Base-by-base conservation (phyloP, 2,329 filamentous ascomycete species). In the Phialophora verrucosa region DNA sequence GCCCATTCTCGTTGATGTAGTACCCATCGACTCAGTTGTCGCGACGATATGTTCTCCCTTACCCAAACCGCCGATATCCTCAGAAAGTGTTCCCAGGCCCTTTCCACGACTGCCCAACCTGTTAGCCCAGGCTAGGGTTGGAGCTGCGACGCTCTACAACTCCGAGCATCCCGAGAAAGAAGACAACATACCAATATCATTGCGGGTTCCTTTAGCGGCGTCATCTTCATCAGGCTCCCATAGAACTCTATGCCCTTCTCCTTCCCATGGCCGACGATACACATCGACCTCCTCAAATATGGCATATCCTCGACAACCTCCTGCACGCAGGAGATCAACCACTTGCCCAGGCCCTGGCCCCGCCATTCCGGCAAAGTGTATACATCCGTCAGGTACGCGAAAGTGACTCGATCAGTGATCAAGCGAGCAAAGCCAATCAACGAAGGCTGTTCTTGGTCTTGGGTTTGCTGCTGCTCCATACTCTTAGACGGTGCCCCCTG, bases 321-420 rank as follows among this genome's bases (percentile, higher is more conserved):
- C 69, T 86, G 83, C 65, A 90, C 77, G 70, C 85, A 87, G 4
- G 80, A 76, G 75, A 91, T 84, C 74, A 91, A 77, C 87, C 88
- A 91, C 51, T 80, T 83, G 2, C 87, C 90, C 1, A 92, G 79
- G 0, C 90, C 89, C 10, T 82, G 79, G 4, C 85, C 83, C 73
- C 89, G 88, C 72, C 87, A 85, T 47, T 83, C 81, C 0, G 84
- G 80, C 2, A 86, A 75, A 25, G 91, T 80, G 75, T 89, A 91
- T 23, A 91, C 86, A 73, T 91, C 90, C 29, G 89, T 89, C 47
- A 90, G 77, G 72, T 90, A 92, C 38, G 85, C 88, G 71, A 91
- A 87, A 0, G 89, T 90, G 55, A 87, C 83, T 72, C 85, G 84
- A 76, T 92, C 90, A 8, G 90, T 92, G 59, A 92, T 79, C n/a